phyloP scores from a whole-genome alignment of 2,329 filamentous ascomycete species.

The Thielaviopsis populi region DNA sequence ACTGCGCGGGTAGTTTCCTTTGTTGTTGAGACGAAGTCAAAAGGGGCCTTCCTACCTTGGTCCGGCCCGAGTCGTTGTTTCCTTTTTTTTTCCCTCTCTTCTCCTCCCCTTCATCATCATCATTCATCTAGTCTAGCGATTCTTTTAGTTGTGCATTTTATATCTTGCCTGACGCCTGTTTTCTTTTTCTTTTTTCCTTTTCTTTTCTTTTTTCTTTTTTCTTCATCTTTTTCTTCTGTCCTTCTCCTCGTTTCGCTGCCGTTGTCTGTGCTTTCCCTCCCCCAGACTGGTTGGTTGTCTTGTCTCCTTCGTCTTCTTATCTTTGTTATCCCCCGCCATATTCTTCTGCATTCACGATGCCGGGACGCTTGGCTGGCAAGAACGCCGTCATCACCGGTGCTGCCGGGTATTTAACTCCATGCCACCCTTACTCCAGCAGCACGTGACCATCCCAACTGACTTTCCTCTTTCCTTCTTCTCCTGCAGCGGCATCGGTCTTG shows the following conservation, averaged over 20 bases:
- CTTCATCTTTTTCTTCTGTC: not conserved
- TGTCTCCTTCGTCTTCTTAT: not conserved
- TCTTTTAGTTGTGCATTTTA: too few relatives aligned
- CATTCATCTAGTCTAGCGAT: too few relatives aligned
- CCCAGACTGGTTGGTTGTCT: too few relatives aligned
- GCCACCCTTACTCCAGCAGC: not conserved
- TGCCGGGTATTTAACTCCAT: slow-evolving; percentile 51
- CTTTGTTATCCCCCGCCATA: not conserved
- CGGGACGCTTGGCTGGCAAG: slow-evolving; percentile 42
- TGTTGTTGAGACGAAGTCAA: not conserved
- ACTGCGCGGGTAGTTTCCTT: not conserved
- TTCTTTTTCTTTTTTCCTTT: too few relatives aligned
- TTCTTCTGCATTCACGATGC: slow-evolving; percentile 7
- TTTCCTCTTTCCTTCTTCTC: not conserved
- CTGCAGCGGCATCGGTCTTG: slow-evolving; percentile 73
- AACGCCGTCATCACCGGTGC: slow-evolving; percentile 67
- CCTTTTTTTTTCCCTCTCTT: not conserved
- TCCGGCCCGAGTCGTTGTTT: not conserved
- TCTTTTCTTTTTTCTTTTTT: not conserved
- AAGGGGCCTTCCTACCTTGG: not conserved
- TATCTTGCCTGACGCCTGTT: too few relatives aligned
- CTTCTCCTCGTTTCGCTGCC: not conserved
- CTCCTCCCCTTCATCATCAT: not conserved
- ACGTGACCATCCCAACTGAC: not conserved
- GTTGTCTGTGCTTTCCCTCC: not conserved